phyloP scores from a whole-genome alignment of 169 alveolate genomes.

The Cryptosporidium felis region DNA sequence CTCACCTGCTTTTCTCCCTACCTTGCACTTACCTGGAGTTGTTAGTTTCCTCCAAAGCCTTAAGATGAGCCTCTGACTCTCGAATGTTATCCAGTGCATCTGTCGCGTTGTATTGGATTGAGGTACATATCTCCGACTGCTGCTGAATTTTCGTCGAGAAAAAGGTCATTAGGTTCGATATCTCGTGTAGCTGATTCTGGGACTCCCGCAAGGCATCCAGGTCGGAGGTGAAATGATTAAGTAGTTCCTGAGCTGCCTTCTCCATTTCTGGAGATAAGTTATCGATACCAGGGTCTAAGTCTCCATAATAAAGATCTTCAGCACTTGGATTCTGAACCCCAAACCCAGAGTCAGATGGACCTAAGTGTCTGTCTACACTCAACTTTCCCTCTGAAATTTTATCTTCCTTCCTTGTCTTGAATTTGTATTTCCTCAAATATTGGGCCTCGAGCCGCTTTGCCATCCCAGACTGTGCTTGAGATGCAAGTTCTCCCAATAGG shows the following conservation, averaged over 20 bases:
- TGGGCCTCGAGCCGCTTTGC: conserved; percentile 20
- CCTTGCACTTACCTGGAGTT: conserved; percentile 11
- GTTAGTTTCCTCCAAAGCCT: conserved; percentile 1
- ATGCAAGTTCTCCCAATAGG: conserved; percentile 48
- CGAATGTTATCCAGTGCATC: conserved; percentile 45
- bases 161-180: conserved; percentile 44
- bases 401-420: not conserved
- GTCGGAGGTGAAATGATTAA: conserved; percentile 49
- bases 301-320: not conserved
- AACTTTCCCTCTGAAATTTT: too few relatives aligned
- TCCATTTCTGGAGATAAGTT: conserved; percentile 67
- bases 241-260: conserved; percentile 38
- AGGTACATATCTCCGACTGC: conserved; percentile 44
- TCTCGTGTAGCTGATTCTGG: conserved; percentile 56
- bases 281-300: not conserved
- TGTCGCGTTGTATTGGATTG: conserved; percentile 9
- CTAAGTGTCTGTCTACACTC: too few relatives aligned
- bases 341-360: too few relatives aligned
- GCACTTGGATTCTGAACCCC: too few relatives aligned
- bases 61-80: conserved; percentile 3
- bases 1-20: not conserved
- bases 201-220: conserved; percentile 54
- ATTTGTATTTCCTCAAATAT: conserved; percentile 13
- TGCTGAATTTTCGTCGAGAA: conserved; percentile 57
- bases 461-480: conserved; percentile 31